These are phyloP conservation scores for Malus hybrid DNA, from an alignment of 331 rosid species.

Conservation along the genomic window DNA sequence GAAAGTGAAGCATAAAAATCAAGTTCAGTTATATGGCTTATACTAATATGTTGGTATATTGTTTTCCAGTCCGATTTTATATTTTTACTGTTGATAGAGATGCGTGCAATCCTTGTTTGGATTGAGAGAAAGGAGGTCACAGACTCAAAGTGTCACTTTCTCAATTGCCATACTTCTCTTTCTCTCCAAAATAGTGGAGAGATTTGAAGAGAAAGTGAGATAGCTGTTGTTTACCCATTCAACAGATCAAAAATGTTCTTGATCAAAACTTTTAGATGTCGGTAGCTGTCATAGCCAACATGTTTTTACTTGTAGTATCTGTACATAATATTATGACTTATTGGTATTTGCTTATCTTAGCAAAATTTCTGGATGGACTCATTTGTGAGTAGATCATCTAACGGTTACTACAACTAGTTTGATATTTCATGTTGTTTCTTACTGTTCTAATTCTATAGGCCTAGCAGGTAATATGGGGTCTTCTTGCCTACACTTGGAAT, in stretches of 20 bases:
- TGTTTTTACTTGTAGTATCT: not conserved
- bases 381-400: not conserved
- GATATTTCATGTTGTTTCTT: constrained; percentile 1
- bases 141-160: not conserved
- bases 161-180: not conserved
- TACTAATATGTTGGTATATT: not conserved
- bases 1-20: not conserved
- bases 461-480: constrained; percentile 35
- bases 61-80: not conserved
- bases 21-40: not conserved
- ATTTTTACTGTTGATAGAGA: not conserved
- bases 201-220: not conserved
- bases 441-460: constrained; percentile 5
- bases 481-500: constrained; percentile 15
- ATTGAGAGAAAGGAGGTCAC: not conserved
- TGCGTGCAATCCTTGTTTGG: not conserved
- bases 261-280: not conserved
- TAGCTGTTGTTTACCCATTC: not conserved
- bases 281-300: not conserved
- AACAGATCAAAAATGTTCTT: not conserved
- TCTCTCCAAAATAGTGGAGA: not conserved
- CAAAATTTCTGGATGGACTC: not conserved
- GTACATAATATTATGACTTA: not conserved
- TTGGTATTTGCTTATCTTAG: not conserved
- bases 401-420: not conserved